phyloP scores from a whole-genome alignment of 306 rosid species.

The Fragaria nilgerrensis region DNA sequence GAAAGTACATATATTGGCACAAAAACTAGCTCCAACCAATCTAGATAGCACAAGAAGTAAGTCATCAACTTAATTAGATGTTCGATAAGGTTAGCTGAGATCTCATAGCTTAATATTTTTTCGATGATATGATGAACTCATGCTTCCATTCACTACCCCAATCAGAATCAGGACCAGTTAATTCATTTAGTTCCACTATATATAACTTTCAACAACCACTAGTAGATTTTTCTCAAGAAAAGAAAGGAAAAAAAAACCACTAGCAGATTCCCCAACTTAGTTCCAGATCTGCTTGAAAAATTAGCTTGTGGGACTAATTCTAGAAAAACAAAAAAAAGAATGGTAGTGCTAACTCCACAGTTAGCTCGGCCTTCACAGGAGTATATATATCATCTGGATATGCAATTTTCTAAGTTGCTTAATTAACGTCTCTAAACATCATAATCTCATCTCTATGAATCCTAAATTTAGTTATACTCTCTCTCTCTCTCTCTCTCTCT shows the following conservation, averaged over 20 bases:
- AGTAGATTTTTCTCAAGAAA: neutral
- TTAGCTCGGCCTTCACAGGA: neutral
- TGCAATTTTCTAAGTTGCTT: neutral
- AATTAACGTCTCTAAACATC: neutral
- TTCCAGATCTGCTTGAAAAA: neutral
- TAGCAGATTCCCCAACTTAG: conserved; percentile 4
- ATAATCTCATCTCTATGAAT: neutral
- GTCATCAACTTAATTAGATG: neutral
- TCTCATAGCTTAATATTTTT: conserved; percentile 9
- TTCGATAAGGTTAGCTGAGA: conserved; percentile 29
- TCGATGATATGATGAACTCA: neutral
- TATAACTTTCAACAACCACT: conserved; percentile 1
- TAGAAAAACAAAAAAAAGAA: neutral
- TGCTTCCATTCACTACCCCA: neutral
- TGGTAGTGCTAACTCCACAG: neutral
- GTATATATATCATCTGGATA: neutral
- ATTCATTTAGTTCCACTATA: neutral
- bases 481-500: too few relatives aligned
- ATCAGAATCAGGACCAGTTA: neutral
- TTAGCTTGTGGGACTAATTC: neutral
- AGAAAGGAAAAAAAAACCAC: neutral
- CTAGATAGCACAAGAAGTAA: neutral
- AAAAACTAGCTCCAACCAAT: neutral
- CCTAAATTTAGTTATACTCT: too few relatives aligned
- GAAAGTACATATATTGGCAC: neutral